Evolutionary conservation across 148 eudicot species (phyloP).

Genomic region (Cornus kousa): DNA sequence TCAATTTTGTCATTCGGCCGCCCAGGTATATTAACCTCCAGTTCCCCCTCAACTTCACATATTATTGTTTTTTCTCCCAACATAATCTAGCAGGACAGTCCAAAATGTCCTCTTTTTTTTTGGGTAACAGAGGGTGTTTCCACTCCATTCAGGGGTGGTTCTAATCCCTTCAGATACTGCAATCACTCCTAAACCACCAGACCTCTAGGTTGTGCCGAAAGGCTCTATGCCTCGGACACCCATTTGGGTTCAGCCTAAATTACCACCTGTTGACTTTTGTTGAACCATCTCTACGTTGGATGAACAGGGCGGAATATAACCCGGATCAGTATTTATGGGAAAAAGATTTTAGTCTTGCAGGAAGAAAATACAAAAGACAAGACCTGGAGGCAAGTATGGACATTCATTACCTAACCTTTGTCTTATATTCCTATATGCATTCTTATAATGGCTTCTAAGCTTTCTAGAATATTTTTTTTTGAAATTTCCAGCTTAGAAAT

Average conservation of each 20-base stretch:
- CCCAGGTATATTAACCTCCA: slow-evolving; percentile 47
- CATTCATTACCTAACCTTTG: slow-evolving; percentile 19
- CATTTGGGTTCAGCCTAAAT: background rate
- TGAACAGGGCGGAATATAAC: slow-evolving; percentile 76
- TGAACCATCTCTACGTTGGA: slow-evolving; percentile 14
- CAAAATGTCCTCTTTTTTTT: no score
- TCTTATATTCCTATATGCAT: slow-evolving; percentile 3
- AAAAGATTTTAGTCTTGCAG: slow-evolving; percentile 67
- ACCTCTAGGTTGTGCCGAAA: no score
- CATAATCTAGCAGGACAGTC: background rate
- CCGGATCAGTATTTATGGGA: slow-evolving; percentile 95
- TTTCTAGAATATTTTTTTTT: background rate
- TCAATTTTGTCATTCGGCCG: slow-evolving; percentile 83
- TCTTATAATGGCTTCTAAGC: background rate
- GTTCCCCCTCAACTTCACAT: background rate
- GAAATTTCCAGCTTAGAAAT: slow-evolving; percentile 69
- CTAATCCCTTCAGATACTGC: no score
- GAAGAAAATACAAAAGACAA: slow-evolving; percentile 66
- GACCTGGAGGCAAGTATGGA: slow-evolving; percentile 94
- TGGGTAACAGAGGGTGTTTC: no score
- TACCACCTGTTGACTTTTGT: background rate
- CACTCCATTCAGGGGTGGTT: no score
- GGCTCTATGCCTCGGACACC: background rate
- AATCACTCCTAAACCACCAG: no score
- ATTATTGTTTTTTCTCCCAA: background rate